Conservation (phyloP, 2,329 filamentous ascomycete species). For the Fusarium kyushuense region DNA sequence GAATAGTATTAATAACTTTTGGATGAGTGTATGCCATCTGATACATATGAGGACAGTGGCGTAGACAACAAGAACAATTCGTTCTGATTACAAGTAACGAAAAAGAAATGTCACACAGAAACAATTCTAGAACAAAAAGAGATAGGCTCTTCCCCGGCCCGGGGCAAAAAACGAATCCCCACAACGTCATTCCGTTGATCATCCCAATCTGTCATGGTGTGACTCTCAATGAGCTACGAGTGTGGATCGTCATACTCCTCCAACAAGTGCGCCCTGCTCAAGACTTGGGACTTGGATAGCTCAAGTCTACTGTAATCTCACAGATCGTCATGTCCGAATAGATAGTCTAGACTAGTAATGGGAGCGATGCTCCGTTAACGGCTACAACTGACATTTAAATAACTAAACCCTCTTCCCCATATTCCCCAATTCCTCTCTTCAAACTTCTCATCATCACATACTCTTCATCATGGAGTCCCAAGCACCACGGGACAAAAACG, state of each 20-base stretch:
- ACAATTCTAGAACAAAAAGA: constrained; percentile 33
- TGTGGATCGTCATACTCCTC: constrained; percentile 36
- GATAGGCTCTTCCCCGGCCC: constrained; percentile 37
- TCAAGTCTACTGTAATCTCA: neutral
- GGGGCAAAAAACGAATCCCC: constrained; percentile 23
- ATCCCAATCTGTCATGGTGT: constrained; percentile 4
- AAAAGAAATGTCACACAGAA: constrained; percentile 7
- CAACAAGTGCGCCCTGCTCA: constrained; percentile 5
- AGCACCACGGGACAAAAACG: constrained; percentile 32
- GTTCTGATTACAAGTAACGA: neutral
- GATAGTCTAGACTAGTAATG: constrained; percentile 30
- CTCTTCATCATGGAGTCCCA: constrained; percentile 38
- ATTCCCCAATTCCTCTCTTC: neutral
- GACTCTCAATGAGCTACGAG: neutral
- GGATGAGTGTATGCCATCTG: neutral
- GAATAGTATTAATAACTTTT: neutral
- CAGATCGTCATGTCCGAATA: constrained; percentile 11
- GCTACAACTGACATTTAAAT: constrained; percentile 15
- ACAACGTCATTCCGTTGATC: constrained; percentile 38
- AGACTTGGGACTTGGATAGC: neutral
- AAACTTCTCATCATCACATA: neutral
- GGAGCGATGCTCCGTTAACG: constrained; percentile 32
- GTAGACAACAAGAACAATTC: neutral
- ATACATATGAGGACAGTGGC: constrained; percentile 4
- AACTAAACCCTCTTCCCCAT: constrained; percentile 15